phyloP scores from a whole-genome alignment of 2,329 filamentous ascomycete species.

The Cladosporium sp. region DNA sequence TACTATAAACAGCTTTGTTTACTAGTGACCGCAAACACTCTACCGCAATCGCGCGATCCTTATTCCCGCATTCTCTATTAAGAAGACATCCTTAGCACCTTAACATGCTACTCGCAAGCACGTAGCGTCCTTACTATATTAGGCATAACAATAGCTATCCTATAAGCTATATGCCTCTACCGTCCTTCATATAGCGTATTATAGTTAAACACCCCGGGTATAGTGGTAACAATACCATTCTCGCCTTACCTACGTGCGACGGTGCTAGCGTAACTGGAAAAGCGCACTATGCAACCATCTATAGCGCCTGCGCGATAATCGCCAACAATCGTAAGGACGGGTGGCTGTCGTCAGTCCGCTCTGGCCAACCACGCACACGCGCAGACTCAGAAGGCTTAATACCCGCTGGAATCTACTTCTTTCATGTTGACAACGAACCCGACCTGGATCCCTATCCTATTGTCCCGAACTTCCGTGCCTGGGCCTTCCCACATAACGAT shows the following conservation, averaged over 20 bases:
- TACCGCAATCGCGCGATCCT: not conserved
- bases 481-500: conserved; percentile 19
- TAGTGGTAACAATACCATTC: conserved; percentile 1
- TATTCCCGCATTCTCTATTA: not conserved
- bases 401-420: conserved; percentile 9
- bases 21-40: not conserved
- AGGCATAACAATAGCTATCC: not conserved
- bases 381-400: conserved; percentile 7
- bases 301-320: not conserved
- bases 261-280: not conserved
- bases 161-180: not conserved
- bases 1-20: not conserved
- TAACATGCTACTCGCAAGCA: not conserved
- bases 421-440: conserved; percentile 1
- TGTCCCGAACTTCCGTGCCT: conserved; percentile 19
- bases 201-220: conserved; percentile 1
- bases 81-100: not conserved
- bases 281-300: not conserved
- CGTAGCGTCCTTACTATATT: not conserved
- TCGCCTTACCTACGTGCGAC: conserved; percentile 4
- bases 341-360: conserved; percentile 1
- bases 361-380: not conserved
- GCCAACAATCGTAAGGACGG: conserved; percentile 10
- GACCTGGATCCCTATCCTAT: conserved; percentile 16
- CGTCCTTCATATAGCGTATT: not conserved